These are phyloP conservation scores for Eutypa lata DNA, from an alignment of 2,329 filamentous ascomycete genomes.

Conservation along the genomic window DNA sequence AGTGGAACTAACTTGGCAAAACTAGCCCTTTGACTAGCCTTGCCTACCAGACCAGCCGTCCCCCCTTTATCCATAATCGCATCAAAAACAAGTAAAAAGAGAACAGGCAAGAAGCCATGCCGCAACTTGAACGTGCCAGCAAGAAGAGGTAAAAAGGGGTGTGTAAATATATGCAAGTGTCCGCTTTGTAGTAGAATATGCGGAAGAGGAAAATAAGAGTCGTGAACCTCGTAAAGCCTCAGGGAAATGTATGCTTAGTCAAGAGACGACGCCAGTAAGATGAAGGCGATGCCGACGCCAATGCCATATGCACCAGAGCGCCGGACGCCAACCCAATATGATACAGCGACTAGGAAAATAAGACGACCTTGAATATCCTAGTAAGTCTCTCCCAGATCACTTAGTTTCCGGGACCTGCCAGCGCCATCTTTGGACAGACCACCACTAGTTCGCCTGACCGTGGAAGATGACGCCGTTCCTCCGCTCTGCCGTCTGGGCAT, in stretches of 20 bases:
- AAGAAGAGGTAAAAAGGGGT: background rate
- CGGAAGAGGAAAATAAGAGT: background rate
- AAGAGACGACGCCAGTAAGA: background rate
- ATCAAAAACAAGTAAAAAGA: background rate
- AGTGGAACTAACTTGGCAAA: background rate
- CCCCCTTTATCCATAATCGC: background rate
- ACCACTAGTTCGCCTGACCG: constrained; percentile 40
- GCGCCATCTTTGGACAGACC: constrained; percentile 22
- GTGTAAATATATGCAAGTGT: background rate
- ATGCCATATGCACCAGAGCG: background rate
- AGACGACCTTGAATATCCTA: constrained; percentile 24
- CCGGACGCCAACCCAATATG: background rate
- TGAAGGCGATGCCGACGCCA: background rate
- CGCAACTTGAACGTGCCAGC: background rate
- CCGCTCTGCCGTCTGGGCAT: constrained; percentile 46
- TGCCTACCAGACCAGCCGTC: background rate
- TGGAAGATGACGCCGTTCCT: constrained; percentile 19
- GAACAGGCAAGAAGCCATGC: background rate
- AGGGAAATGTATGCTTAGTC: background rate
- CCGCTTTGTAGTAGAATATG: background rate
- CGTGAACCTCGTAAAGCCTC: background rate
- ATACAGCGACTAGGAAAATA: background rate
- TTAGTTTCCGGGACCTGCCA: constrained; percentile 37
- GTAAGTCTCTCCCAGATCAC: constrained; percentile 54
- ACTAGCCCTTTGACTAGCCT: background rate